phyloP scores from a whole-genome alignment of 2,329 filamentous ascomycete genomes.

The Emergomyces pasteurianus region DNA sequence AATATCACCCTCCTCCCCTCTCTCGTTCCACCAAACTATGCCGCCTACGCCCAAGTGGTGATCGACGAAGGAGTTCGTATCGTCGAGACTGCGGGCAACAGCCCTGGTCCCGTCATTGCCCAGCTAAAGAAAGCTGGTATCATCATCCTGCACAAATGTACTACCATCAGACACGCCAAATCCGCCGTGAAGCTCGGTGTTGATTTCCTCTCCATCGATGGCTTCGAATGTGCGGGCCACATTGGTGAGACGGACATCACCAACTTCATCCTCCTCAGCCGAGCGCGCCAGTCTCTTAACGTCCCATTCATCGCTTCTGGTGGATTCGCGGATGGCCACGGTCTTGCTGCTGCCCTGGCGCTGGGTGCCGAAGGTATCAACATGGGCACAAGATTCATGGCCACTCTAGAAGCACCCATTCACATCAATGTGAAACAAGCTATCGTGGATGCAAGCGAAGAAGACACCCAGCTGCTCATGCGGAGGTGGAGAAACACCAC shows the following conservation, averaged over 20 bases:
- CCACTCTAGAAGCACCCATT: conserved; percentile 83
- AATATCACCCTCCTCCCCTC: conserved; percentile 91
- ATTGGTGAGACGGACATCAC: conserved; percentile 44
- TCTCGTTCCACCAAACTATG: conserved; percentile 82
- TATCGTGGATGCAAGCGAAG: conserved; percentile 80
- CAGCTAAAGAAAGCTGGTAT: conserved; percentile 70
- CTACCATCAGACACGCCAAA: conserved; percentile 83
- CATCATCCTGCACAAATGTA: conserved; percentile 93
- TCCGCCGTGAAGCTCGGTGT: conserved; percentile 89
- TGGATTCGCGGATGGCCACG: conserved; percentile 89
- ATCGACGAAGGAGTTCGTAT: conserved; percentile 87
- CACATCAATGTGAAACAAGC: conserved; percentile 88
- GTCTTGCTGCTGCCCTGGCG: conserved; percentile 77
- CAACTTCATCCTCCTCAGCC: conserved; percentile 56
- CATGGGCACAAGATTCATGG: conserved; percentile 98
- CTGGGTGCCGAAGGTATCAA: conserved; percentile 91
- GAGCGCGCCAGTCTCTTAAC: conserved; percentile 67
- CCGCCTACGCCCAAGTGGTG: conserved; percentile 78
- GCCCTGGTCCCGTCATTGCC: conserved; percentile 78
- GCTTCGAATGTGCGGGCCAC: conserved; percentile 84
- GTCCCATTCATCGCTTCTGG: conserved; percentile 93
- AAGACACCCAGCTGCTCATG: conserved; percentile 79
- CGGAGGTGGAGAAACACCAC: conserved; percentile 88
- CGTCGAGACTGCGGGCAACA: conserved; percentile 88
- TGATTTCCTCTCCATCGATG: conserved; percentile 93